Evolutionary conservation across 306 rosid species (phyloP), one percentile per base, ranked within the genome.

Genomic region (Rubus parviflorus): DNA sequence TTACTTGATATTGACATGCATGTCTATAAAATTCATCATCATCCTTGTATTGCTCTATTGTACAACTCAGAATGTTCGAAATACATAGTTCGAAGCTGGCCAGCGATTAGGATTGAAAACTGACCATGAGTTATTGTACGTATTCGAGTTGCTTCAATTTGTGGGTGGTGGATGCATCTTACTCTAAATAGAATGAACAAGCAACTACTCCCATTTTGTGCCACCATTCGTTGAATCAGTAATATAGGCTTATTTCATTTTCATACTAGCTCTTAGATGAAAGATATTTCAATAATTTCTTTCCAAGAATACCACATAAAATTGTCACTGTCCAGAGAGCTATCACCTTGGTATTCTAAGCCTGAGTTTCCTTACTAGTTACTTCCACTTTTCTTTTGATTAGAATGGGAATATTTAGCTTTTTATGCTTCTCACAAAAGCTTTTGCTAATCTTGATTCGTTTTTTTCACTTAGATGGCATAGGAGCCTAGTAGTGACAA

Each of bases 361-460:
- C 80, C 75, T 22, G 70, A 63, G 61, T 81, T 88, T 80, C 77
- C 73, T 74, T 81, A 83, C 75, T 69, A 77, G 83, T 78, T 72
- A 81, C 68, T 76, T 80, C 20, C 40, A 75, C 75, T 73, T 80
- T 70, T 72, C 85, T 82, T 87, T 82, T 80, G 52, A 70, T 82
- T 58, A 47, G 49, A 62, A 81, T 70, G 90, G 90, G 90, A 85
- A 87, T 54, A 25, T 73, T 76, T 89, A 83, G 79, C 89, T 78
- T 82, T 82, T 76, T 74, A 56, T 69, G 86, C 92, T 90, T 90
- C 70, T 66, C 58, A 69, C 80, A 64, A 53, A 83, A 86, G 87
- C 87, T 64, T 82, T 87, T 72, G 68, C 84, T 48, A 81, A 73
- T 73, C 85, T 80, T 70, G 89, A 86, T 91, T 88, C 87, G 80